These are phyloP conservation scores for Ephemerocybe angulata DNA, from an alignment of 768 basidiomycete species.

Conservation along the genomic window DNA sequence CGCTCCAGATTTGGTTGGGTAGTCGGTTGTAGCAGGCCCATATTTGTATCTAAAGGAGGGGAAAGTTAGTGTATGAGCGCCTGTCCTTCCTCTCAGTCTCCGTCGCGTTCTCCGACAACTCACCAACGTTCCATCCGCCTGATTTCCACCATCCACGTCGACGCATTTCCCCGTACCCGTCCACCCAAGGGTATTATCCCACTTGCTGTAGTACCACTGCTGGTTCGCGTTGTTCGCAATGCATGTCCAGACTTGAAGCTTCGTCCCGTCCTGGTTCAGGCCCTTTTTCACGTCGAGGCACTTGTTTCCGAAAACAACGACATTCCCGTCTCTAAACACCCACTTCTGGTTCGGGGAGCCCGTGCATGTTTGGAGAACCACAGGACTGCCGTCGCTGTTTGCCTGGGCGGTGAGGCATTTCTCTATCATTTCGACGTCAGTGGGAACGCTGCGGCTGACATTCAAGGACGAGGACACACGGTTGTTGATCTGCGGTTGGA, in stretches of 20 bases:
- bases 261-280: slow-evolving; percentile 37
- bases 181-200: slow-evolving; percentile 44
- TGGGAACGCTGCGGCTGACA: slow-evolving; percentile 8
- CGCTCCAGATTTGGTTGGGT: slow-evolving; percentile 53
- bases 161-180: slow-evolving; percentile 46
- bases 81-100: too few species aligned
- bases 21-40: slow-evolving; percentile 40
- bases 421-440: slow-evolving; percentile 22
- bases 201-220: slow-evolving; percentile 43
- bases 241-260: slow-evolving; percentile 55
- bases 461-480: slow-evolving; percentile 24
- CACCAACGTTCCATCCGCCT: slow-evolving; percentile 40
- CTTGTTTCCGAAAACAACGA: slow-evolving; percentile 44
- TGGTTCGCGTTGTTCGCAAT: slow-evolving; percentile 38
- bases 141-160: slow-evolving; percentile 42
- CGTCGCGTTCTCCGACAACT: slow-evolving; percentile 7
- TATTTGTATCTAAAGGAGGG: slow-evolving; percentile 38
- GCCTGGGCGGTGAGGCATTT: slow-evolving; percentile 52
- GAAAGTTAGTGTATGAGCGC: not conserved
- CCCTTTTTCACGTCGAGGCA: slow-evolving; percentile 49
- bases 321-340: slow-evolving; percentile 40
- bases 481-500: slow-evolving; percentile 41
- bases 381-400: slow-evolving; percentile 44
- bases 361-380: slow-evolving; percentile 46
- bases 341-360: slow-evolving; percentile 45